Evolutionary conservation across 116 monocot species (phyloP).

Genomic region (Posidonia oceanica): DNA sequence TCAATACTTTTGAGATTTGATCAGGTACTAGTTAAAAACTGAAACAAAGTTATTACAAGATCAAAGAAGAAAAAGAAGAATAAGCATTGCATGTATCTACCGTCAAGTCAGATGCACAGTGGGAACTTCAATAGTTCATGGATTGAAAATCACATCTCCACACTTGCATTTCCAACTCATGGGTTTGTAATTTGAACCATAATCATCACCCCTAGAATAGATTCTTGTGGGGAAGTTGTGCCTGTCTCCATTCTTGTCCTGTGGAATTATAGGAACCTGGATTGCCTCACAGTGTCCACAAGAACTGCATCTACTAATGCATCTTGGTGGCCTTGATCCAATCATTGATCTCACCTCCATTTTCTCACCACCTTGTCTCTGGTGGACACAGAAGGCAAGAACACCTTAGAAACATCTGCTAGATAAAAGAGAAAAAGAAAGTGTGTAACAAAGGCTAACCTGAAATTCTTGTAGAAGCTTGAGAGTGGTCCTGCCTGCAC

Average conservation of each 20-base stretch:
- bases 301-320: constrained; percentile 36
- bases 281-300: constrained; percentile 52
- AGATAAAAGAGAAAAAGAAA: too few relatives aligned
- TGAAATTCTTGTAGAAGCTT: too few relatives aligned
- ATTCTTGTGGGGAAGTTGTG: background rate
- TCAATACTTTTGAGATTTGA: too few relatives aligned
- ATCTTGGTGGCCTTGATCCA: constrained; percentile 63
- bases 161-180: constrained; percentile 75
- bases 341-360: constrained; percentile 17
- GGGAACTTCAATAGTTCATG: constrained; percentile 11
- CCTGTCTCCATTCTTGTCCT: background rate
- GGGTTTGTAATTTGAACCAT: constrained; percentile 56
- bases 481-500: too few relatives aligned
- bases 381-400: background rate
- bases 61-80: too few relatives aligned
- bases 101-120: too few relatives aligned
- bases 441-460: too few relatives aligned
- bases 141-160: constrained; percentile 42
- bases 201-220: constrained; percentile 18
- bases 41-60: too few relatives aligned
- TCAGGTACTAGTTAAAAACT: too few relatives aligned
- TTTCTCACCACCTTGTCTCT: constrained; percentile 4
- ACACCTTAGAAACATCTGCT: background rate
- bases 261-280: constrained; percentile 43
- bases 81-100: too few relatives aligned